These are phyloP conservation scores for Chlamydomonas eustigma DNA, from an alignment of 139 green algal species.

Conservation along the genomic window DNA sequence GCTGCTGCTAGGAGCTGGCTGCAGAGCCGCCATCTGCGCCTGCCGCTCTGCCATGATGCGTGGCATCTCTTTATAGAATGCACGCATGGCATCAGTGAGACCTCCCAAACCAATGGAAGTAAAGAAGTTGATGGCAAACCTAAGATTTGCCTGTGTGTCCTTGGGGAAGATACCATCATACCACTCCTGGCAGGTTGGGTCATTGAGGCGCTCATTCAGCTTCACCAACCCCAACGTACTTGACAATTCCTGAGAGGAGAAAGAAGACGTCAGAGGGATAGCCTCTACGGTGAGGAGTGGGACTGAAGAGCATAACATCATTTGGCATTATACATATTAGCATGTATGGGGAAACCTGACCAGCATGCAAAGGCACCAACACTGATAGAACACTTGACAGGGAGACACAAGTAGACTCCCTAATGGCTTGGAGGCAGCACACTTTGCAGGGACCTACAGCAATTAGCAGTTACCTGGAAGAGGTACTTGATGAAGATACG, in stretches of 20 bases:
- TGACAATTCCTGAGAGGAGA: constrained; percentile 86
- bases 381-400: no score
- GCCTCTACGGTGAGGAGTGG: no score
- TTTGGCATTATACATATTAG: no score
- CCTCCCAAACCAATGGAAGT: constrained; percentile 96
- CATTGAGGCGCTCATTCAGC: constrained; percentile 82
- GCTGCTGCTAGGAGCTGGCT: constrained; percentile 4
- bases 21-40: constrained; percentile 4
- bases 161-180: constrained; percentile 90
- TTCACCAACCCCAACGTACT: constrained; percentile 84
- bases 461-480: constrained; percentile 68
- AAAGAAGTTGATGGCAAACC: constrained; percentile 99
- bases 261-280: no score
- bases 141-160: constrained; percentile 75
- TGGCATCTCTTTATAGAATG: constrained; percentile 55
- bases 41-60: constrained; percentile 32
- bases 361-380: no score
- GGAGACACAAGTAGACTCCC: no score
- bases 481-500: constrained; percentile 99
- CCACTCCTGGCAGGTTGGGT: constrained; percentile 58
- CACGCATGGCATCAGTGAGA: constrained; percentile 90
- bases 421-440: no score
- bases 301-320: no score
- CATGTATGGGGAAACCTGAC: no score
- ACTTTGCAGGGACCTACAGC: no score